These are phyloP conservation scores for Cyclostephanos tholiformis DNA, from an alignment of 108 stramenopile genomes.

Conservation along the genomic window DNA sequence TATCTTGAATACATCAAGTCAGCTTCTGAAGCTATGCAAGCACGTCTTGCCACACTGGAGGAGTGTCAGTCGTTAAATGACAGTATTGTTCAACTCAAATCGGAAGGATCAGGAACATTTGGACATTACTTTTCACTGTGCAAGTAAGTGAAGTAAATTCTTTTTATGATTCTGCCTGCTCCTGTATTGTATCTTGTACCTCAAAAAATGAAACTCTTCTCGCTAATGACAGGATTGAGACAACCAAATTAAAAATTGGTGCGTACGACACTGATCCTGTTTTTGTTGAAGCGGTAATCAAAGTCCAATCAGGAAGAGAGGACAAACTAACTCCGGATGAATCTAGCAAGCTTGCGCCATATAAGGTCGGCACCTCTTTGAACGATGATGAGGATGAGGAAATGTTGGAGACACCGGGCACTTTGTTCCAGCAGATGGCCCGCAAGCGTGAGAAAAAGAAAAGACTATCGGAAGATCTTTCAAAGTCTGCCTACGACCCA, in stretches of 20 bases:
- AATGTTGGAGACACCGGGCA: neutral
- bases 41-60: neutral
- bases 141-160: too few species aligned
- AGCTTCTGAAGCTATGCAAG: neutral
- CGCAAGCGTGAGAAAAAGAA: neutral
- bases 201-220: too few species aligned
- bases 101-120: too few species aligned
- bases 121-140: too few species aligned
- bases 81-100: too few species aligned
- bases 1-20: neutral
- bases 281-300: neutral
- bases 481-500: neutral
- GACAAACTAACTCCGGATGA: neutral
- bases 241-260: neutral
- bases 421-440: neutral
- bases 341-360: neutral
- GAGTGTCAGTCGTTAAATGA: neutral
- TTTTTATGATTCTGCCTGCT: too few species aligned
- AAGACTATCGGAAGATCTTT: neutral
- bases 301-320: neutral
- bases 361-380: neutral
- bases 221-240: neutral
- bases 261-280: conserved; percentile 1
- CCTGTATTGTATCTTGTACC: too few species aligned
- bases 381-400: neutral